Conservation (phyloP, 768 basidiomycete genomes). For the Rubroboletus satanas region DNA sequence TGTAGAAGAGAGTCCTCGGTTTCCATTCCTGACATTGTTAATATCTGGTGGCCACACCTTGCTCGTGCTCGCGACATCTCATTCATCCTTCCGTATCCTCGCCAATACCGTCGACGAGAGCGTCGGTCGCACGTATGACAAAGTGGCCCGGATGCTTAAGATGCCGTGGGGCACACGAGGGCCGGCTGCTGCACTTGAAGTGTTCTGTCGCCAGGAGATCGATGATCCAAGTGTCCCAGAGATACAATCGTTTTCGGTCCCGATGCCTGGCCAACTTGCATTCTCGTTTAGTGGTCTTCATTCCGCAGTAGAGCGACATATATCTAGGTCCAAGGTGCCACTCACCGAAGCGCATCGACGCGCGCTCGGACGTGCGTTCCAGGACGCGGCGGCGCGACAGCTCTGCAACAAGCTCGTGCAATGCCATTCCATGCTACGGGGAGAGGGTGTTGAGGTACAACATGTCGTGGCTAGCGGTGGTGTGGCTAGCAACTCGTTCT, state of each 20-base stretch:
- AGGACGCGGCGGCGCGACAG: slow-evolving; percentile 65
- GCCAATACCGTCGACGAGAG: slow-evolving; percentile 73
- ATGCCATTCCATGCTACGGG: slow-evolving; percentile 37
- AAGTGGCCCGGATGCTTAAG: slow-evolving; percentile 65
- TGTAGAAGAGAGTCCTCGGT: slow-evolving; percentile 44
- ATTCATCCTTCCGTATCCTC: slow-evolving; percentile 58
- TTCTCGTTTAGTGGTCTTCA: slow-evolving; percentile 85
- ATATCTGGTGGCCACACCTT: slow-evolving; percentile 95
- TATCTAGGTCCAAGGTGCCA: slow-evolving; percentile 38
- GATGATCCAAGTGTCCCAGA: slow-evolving; percentile 24
- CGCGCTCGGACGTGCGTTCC: slow-evolving; percentile 68
- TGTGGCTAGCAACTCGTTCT: slow-evolving; percentile 79
- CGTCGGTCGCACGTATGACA: slow-evolving; percentile 81
- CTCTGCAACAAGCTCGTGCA: slow-evolving; percentile 65
- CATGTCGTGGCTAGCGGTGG: slow-evolving; percentile 87
- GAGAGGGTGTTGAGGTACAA: slow-evolving; percentile 44
- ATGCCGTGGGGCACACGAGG: slow-evolving; percentile 63
- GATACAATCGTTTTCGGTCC: slow-evolving; percentile 41
- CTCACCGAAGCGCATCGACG: slow-evolving; percentile 27
- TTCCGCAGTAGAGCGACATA: slow-evolving; percentile 59
- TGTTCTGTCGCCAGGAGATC: slow-evolving; percentile 45
- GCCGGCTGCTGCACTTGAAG: slow-evolving; percentile 79
- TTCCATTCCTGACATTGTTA: slow-evolving; percentile 86
- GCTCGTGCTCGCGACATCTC: slow-evolving; percentile 67
- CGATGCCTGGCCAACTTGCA: slow-evolving; percentile 50